These are phyloP conservation scores for Panaeolus cyanescens DNA, from an alignment of 768 basidiomycete species.

Conservation along the genomic window DNA sequence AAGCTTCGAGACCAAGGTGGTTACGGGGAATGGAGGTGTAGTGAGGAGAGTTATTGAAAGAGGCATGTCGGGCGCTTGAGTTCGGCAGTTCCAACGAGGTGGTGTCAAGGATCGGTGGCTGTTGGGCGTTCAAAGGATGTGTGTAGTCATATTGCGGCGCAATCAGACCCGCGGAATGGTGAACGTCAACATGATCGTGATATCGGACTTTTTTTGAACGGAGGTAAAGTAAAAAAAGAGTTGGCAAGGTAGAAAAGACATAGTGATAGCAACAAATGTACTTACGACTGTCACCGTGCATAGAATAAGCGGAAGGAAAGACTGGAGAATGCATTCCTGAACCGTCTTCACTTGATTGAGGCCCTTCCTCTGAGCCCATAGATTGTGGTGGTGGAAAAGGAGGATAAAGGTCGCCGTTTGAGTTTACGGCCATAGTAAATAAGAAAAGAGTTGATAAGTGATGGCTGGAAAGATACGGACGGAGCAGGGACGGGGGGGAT, in stretches of 20 bases:
- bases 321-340: constrained; percentile 77
- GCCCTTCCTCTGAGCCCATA: constrained; percentile 62
- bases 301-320: constrained; percentile 50
- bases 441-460: constrained; percentile 22
- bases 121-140: constrained; percentile 42
- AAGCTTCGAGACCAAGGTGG: constrained; percentile 43
- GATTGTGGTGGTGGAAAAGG: constrained; percentile 45
- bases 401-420: constrained; percentile 56
- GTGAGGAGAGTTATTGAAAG: constrained; percentile 41
- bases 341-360: constrained; percentile 74
- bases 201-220: constrained; percentile 70
- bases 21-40: constrained; percentile 45
- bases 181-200: constrained; percentile 47
- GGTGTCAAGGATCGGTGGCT: constrained; percentile 48
- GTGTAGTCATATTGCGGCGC: constrained; percentile 55
- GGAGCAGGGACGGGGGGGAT: constrained; percentile 15
- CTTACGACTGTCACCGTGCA: constrained; percentile 56
- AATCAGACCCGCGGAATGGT: constrained; percentile 44
- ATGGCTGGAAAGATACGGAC: constrained; percentile 22
- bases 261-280: constrained; percentile 44
- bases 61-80: constrained; percentile 33
- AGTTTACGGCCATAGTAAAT: constrained; percentile 55
- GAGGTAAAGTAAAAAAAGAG: constrained; percentile 39
- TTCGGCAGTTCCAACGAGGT: constrained; percentile 45
- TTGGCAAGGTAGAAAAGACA: constrained; percentile 38